Base-by-base conservation (phyloP, 2,329 filamentous ascomycete species). In the Elsinoe ampelina region DNA sequence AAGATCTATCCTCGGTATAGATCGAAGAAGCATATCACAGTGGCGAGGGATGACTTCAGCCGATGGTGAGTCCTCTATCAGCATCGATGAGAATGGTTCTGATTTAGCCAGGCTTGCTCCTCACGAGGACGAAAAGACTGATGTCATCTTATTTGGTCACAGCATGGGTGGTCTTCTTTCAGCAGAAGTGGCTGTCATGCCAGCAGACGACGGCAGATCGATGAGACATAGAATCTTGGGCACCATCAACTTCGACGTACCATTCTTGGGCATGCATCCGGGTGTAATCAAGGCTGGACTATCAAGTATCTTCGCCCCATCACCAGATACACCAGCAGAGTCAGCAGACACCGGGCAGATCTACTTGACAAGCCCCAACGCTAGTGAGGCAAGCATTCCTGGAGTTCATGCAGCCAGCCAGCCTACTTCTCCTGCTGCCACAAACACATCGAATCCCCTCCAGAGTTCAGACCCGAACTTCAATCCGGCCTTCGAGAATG, bases 121-220 rank as follows among this genome's bases (percentile, higher is more conserved):
- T 5, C 88, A 95, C 64, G 86, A 92, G 68, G 81, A 81, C 26
- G 73, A 78, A 3, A 80, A 76, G 17, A 90, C 89, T 1, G 91
- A 96, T 73, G 78, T 95, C 2, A 77, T 96, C 17, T 76, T 96
- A 2, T 75, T 95, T 2, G 90, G 91, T 0, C 91, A 95, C 69
- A 95, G 88, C 41, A 92, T 96, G 83, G 91, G 91, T 13, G 91
- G 91, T 1, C 76, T 96, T 20, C 71, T 96, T 22, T 82, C 86
- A 22, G 88, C 87, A 1, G 91, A 96, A 64, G 80, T 95, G 22
- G 83, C 82, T 2, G 73, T 95, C 43, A 78, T 86, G 68, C 70
- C 62, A 11, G 64, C 71, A 1, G 41, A 63, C 58, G 20, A 66
- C 61, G 58, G 62, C 12, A 58, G 64, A 17, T 73, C 73, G 10